Evolutionary conservation across 192 early-diverging fungal species (phyloP), one percentile per base, ranked within the genome.

Genomic region (Phlyctochytrium planicorne): DNA sequence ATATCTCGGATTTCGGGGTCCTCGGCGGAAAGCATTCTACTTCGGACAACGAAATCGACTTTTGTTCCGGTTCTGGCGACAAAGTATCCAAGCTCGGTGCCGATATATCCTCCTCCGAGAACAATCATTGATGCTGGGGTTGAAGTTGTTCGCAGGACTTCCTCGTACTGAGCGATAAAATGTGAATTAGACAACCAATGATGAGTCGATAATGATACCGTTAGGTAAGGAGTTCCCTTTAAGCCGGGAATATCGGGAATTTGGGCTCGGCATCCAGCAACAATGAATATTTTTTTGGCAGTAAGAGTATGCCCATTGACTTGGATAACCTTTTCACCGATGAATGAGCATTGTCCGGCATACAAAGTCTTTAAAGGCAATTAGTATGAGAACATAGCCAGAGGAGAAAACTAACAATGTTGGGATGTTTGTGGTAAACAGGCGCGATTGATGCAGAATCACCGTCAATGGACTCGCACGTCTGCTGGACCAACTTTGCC

Each of bases 81-180:
- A 33, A 71, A 78, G 53, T 78, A 75, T 17, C 72, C 72, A 14
- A 78, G 66, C 35, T 78, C 76, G 40, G 55, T 55, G 20, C 71
- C 74, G 34, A 78, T 78, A 53, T 78, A 78, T 25, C 76, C 76
- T 27, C 76, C 76, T 30, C 76, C 76, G 50, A 78, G 59, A 24
- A 78, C 66, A 31, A 78, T 69, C 68, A 74, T 67, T 52, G 72
- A 71, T 62, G 70, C 57, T 0, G 33, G 64, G 1, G 60, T 36
- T 30, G 55, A 65, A 27, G 40, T 59, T 50, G 25, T 47, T 34
- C 77, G 50, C 52, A 78, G 59, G 14, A 66, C 57, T 32, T 75
- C 74, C 27, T 50, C 47, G 32, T 70, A 75, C 24, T 47, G 6
- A 6, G 20, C 6, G 20, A 6, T 6, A 47, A 47, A 47, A 6